Evolutionary conservation across 371 early-diverging fungal genomes (phyloP), one percentile per base, ranked within the genome.

Genomic region (Haplosporangium sp.): DNA sequence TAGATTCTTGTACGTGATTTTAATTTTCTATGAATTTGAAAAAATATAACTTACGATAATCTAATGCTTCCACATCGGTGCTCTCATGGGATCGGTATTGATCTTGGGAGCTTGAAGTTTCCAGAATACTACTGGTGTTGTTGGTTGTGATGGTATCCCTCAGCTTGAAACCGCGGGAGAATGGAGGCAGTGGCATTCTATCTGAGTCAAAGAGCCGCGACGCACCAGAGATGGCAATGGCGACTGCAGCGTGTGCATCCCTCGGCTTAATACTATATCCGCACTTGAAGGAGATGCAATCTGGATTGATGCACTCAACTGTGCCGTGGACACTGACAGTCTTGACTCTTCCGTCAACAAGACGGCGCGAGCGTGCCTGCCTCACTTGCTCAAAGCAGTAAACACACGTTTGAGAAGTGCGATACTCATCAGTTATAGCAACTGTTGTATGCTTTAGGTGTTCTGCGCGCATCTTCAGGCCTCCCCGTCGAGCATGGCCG

Each of bases 271-370:
- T 17, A 17, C 19, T 40, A 42, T 63, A 63, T n/a, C 64, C 61
- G 17, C 19, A 10, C 38, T 59, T 35, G 37, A 71, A 37, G 0
- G 71, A 63, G 8, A 27, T 17, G 52, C 71, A 64, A 2, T 58
- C 50, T 1, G 64, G 71, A 27, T 71, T 63, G 44, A 64, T 57
- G 20, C 71, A 71, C 17, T 64, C 71, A 38, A 64, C 37, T 10
- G 50, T 44, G 2, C 60, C 65, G 34, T 59, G 13, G 9, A 64
- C 40, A 6, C 37, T 15, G 0, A 47, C 58, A 0, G 50, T 4
- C 47, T 59, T 63, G 17, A 39, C 15, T 39, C 35, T 17, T 2
- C 59, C 64, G 15, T 61, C 55, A 27, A 55, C 35, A 19, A 60
- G 34, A 0, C 67, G 0, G 8, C 61, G 58, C 8, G 47, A 13